Conservation (phyloP, 2,329 filamentous ascomycete species). For the Claviceps citrina region DNA sequence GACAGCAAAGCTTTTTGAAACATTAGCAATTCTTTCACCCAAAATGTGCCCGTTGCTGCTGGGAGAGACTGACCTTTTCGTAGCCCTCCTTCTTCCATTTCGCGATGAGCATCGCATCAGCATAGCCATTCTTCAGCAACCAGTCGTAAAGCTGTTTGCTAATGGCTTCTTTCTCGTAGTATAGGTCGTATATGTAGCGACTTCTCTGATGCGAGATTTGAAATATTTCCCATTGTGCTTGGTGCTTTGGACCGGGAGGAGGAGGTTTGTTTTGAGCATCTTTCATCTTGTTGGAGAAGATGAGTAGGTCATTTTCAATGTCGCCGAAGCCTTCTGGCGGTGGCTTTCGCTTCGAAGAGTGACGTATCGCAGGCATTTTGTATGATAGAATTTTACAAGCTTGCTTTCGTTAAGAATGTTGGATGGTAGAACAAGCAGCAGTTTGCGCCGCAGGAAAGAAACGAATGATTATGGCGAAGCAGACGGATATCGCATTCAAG, state of each 20-base stretch:
- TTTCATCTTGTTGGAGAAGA: constrained; percentile 85
- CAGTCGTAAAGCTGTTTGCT: constrained; percentile 86
- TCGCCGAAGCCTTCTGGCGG: constrained; percentile 77
- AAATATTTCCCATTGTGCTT: constrained; percentile 93
- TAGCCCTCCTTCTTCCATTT: constrained; percentile 99
- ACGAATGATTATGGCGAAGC: neutral
- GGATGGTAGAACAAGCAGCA: neutral
- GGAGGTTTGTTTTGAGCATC: constrained; percentile 83
- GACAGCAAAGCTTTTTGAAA: constrained; percentile 60
- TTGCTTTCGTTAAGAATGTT: neutral
- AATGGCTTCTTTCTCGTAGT: constrained; percentile 96
- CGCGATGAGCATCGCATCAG: constrained; percentile 85
- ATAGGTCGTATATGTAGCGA: constrained; percentile 91
- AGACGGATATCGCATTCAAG: neutral
- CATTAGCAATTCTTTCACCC: neutral
- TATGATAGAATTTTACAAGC: no score
- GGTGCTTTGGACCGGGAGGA: constrained; percentile 66
- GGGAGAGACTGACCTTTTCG: constrained; percentile 55
- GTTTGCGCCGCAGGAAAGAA: neutral
- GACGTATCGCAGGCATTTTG: constrained; percentile 64
- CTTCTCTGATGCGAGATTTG: constrained; percentile 88
- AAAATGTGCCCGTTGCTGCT: constrained; percentile 5
- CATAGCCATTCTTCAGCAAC: constrained; percentile 91
- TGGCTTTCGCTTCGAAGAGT: constrained; percentile 61
- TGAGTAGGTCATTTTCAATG: constrained; percentile 72